Evolutionary conservation across 2,329 filamentous ascomycete species (phyloP).

Genomic region (Aureobasidium lini): DNA sequence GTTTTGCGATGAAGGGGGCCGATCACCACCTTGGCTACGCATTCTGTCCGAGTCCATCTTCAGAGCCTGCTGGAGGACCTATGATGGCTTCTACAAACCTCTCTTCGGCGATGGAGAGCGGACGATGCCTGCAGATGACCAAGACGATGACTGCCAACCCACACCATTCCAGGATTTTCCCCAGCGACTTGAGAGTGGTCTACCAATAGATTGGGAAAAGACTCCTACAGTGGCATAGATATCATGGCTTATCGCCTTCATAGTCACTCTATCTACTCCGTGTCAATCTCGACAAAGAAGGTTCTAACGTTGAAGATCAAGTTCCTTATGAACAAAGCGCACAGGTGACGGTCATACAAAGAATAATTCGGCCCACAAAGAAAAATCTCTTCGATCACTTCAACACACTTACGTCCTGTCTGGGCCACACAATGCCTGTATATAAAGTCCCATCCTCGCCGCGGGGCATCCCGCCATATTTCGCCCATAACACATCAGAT

Average conservation of each 20-base stretch:
- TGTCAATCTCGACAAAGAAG: no score
- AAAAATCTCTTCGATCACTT: not conserved
- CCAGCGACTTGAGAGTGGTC: not conserved
- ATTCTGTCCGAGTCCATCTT: conserved; percentile 47
- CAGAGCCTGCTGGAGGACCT: conserved; percentile 53
- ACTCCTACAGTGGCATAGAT: not conserved
- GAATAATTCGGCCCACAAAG: not conserved
- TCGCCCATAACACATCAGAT: not conserved
- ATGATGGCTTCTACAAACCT: conserved; percentile 56
- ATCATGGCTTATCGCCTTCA: no score
- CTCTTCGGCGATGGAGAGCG: conserved; percentile 84
- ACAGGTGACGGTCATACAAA: not conserved
- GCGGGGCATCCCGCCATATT: not conserved
- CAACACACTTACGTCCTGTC: not conserved
- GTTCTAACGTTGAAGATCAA: no score
- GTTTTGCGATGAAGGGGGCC: conserved; percentile 60
- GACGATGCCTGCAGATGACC: conserved; percentile 33
- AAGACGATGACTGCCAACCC: not conserved
- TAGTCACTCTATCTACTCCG: no score
- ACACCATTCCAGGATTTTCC: not conserved
- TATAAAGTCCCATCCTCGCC: not conserved
- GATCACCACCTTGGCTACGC: conserved; percentile 60
- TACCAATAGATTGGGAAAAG: not conserved
- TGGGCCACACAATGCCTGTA: not conserved
- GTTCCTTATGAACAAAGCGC: not conserved